Evolutionary conservation across 139 green algal species (phyloP).

Genomic region (Haematococcus lacustris): DNA sequence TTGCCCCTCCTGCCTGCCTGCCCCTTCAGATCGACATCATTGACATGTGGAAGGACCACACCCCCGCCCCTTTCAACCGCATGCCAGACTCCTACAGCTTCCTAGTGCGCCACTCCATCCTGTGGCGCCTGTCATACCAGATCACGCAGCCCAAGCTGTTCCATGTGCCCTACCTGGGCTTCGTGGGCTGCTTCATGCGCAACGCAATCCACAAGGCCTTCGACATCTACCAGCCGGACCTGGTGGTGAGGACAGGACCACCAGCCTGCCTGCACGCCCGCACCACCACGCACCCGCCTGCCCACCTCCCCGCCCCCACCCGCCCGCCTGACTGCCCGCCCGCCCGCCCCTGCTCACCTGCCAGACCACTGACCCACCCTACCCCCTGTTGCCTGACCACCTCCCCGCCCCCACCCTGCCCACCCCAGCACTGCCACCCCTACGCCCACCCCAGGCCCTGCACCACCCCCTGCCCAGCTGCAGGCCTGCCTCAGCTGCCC

Average conservation of each 20-base stretch:
- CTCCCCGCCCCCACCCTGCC: too few relatives aligned
- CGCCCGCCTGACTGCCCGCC: too few relatives aligned
- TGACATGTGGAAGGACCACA: constrained; percentile 93
- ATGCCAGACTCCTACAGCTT: constrained; percentile 91
- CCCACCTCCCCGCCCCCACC: too few relatives aligned
- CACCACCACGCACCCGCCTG: too few relatives aligned
- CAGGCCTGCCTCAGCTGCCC: not conserved
- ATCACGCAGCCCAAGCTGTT: constrained; percentile 53
- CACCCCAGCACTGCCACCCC: too few relatives aligned
- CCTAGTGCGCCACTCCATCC: constrained; percentile 73
- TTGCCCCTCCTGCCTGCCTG: not conserved
- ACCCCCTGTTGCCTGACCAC: too few relatives aligned
- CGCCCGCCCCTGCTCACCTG: too few relatives aligned
- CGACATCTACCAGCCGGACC: constrained; percentile 58
- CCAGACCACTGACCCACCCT: too few relatives aligned
- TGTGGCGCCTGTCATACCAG: constrained; percentile 52
- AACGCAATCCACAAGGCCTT: constrained; percentile 36
- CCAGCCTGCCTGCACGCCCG: not conserved
- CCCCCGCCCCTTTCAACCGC: constrained; percentile 77
- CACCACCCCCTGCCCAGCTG: not conserved
- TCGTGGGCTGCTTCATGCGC: constrained; percentile 31
- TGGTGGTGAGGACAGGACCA: constrained; percentile 28
- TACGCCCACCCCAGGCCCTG: too few relatives aligned
- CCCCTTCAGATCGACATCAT: constrained; percentile 70
- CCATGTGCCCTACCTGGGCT: constrained; percentile 62